A percentile compares a stretch with the other conserved stretches of the same genome.
Conservation (phyloP, 306 rosid genomes). For the Lathyrus sativus region DNA sequence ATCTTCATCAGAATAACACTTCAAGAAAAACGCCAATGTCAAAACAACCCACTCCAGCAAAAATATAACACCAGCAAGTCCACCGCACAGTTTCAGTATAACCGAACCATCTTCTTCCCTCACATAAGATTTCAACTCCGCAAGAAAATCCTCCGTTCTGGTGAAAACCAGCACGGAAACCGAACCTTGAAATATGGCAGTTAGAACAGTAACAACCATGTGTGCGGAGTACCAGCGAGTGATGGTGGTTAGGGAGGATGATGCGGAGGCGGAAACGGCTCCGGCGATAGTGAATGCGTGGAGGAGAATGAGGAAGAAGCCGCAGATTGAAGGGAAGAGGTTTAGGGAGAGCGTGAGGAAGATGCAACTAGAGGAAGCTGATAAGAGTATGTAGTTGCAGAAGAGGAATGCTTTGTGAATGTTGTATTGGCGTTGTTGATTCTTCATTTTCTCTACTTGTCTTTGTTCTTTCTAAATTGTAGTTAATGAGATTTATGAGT, state of each 20-base stretch:
- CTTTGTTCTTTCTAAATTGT: background rate
- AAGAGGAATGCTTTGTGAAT: conserved; percentile 70
- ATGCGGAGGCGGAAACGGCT: conserved; percentile 62
- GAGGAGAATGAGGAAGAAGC: conserved; percentile 71
- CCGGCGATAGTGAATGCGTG: conserved; percentile 68
- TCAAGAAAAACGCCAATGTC: conserved; percentile 67
- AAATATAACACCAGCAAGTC: conserved; percentile 59
- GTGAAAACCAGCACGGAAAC: conserved; percentile 64
- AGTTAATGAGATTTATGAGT: background rate
- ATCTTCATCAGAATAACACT: conserved; percentile 57
- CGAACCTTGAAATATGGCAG: conserved; percentile 80
- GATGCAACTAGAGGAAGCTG: conserved; percentile 81
- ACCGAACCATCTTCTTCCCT: conserved; percentile 67
- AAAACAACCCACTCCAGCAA: conserved; percentile 81
- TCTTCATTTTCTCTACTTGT: background rate
- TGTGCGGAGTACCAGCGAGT: conserved; percentile 69
- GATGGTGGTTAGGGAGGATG: conserved; percentile 20
- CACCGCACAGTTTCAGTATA: conserved; percentile 66
- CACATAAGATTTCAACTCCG: conserved; percentile 64
- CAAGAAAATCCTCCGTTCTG: conserved; percentile 61
- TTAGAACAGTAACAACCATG: conserved; percentile 71
- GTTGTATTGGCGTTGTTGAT: conserved; percentile 39
- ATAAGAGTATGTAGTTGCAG: conserved; percentile 78
- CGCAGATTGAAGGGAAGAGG: conserved; percentile 72
- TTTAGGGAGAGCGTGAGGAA: conserved; percentile 86